A percentile compares a stretch with the other conserved stretches of the same genome.
Evolutionary conservation across 768 basidiomycete species (phyloP).

Genomic region (Tricholoma sp.): DNA sequence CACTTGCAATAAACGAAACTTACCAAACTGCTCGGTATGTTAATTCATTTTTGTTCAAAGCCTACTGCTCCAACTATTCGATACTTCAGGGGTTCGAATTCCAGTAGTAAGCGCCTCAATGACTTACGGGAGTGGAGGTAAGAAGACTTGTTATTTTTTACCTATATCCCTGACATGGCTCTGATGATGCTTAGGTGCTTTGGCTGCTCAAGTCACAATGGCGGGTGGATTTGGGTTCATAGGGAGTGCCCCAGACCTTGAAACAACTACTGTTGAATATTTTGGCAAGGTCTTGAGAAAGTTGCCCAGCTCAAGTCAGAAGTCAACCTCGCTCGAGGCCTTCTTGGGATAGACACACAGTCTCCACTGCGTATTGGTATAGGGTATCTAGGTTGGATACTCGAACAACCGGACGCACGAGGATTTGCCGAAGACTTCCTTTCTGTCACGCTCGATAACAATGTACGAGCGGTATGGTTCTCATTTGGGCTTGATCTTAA

Average conservation of each 20-base stretch:
- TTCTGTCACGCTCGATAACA: constrained; percentile 44
- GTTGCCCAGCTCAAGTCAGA: constrained; percentile 23
- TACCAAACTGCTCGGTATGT: constrained; percentile 45
- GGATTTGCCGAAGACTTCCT: constrained; percentile 38
- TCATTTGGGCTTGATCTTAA: constrained; percentile 58
- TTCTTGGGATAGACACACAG: constrained; percentile 30
- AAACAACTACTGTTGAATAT: constrained; percentile 2
- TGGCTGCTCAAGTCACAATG: constrained; percentile 56
- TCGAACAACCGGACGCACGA: constrained; percentile 42
- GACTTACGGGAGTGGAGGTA: constrained; percentile 65
- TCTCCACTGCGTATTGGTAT: constrained; percentile 57
- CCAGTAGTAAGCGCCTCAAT: constrained; percentile 68
- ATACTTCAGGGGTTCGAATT: constrained; percentile 17
- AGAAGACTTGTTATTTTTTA: not conserved
- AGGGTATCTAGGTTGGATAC: constrained; percentile 70
- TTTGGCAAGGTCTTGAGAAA: constrained; percentile 33
- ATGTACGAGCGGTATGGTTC: constrained; percentile 68
- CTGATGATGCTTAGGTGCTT: constrained; percentile 25
- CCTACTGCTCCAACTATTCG: constrained; percentile 17
- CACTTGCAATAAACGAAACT: constrained; percentile 31
- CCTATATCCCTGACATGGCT: not conserved
- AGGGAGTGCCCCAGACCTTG: constrained; percentile 39
- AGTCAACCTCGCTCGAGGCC: constrained; percentile 45
- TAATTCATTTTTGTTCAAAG: not conserved
- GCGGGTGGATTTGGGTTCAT: constrained; percentile 78